Conservation (phyloP, 192 early-diverging fungal genomes). For the Backusella liffmaniae region DNA sequence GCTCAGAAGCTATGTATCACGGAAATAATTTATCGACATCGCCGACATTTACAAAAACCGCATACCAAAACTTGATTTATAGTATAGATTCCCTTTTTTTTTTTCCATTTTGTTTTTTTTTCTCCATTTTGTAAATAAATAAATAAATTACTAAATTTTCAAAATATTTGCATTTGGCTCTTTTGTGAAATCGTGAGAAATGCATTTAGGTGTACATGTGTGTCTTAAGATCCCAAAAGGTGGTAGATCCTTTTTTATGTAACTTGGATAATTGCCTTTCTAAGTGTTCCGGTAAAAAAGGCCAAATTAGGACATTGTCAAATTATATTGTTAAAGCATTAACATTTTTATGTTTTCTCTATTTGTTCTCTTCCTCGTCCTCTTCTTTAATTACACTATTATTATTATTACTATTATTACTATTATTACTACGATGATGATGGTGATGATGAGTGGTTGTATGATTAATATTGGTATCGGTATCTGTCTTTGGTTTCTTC, state of each 20-base stretch:
- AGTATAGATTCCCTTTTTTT: neutral
- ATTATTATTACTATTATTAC: neutral
- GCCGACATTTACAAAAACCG: neutral
- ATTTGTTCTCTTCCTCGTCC: conserved; percentile 4
- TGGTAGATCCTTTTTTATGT: neutral
- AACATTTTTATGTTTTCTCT: neutral
- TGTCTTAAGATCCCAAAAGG: neutral
- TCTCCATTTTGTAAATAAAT: neutral
- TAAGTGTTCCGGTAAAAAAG: neutral
- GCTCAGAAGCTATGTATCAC: conserved; percentile 7
- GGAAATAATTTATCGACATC: neutral
- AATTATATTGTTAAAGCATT: conserved; percentile 4
- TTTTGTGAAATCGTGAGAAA: neutral
- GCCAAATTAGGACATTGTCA: neutral
- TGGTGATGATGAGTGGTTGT: neutral
- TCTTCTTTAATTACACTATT: conserved; percentile 3
- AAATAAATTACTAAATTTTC: neutral
- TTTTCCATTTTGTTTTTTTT: neutral
- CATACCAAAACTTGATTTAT: neutral
- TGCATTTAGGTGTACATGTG: neutral
- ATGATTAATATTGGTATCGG: neutral
- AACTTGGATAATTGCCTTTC: neutral
- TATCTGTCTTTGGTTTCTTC: neutral
- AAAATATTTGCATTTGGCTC: neutral
- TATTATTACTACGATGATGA: neutral